Conservation (phyloP, 345 rosid genomes). For the Dipteronia dyeriana region DNA sequence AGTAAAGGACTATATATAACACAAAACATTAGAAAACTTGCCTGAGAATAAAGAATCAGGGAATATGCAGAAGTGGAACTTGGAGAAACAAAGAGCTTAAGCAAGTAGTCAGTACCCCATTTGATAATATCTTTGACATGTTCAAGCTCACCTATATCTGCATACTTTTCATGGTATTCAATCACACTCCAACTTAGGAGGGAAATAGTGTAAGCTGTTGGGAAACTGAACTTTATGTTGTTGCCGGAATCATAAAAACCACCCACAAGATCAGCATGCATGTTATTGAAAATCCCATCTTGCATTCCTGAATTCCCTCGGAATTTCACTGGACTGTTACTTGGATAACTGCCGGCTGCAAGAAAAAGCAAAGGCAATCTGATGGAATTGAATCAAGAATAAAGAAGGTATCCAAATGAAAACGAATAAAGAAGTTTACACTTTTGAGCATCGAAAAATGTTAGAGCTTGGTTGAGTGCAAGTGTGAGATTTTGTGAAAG, state of each 20-base stretch:
- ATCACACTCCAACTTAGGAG: constrained; percentile 68
- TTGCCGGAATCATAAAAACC: constrained; percentile 73
- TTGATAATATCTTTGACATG: constrained; percentile 60
- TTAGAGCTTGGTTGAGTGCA: constrained; percentile 53
- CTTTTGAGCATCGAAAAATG: constrained; percentile 66
- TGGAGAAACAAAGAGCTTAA: constrained; percentile 43
- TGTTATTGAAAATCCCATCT: constrained; percentile 43
- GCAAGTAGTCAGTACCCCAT: constrained; percentile 65
- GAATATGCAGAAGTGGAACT: constrained; percentile 29
- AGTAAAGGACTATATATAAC: neutral
- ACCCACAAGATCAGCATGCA: constrained; percentile 41
- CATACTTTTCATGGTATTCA: constrained; percentile 58
- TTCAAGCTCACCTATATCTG: constrained; percentile 50
- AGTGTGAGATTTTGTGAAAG: constrained; percentile 53
- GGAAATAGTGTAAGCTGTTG: constrained; percentile 57
- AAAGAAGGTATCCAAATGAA: neutral
- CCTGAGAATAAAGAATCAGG: constrained; percentile 54
- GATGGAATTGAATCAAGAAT: neutral
- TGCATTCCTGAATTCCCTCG: constrained; percentile 58
- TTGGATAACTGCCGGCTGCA: constrained; percentile 58
- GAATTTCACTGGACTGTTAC: constrained; percentile 46
- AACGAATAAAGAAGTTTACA: constrained; percentile 31
- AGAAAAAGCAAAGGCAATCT: neutral
- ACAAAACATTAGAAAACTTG: constrained; percentile 16
- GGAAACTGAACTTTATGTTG: constrained; percentile 61